Percentiles rank a stretch among this genome's conserved stretches.
These are phyloP conservation scores for Colletotrichum tabaci DNA, from an alignment of 2,329 filamentous ascomycete genomes.

Conservation along the genomic window DNA sequence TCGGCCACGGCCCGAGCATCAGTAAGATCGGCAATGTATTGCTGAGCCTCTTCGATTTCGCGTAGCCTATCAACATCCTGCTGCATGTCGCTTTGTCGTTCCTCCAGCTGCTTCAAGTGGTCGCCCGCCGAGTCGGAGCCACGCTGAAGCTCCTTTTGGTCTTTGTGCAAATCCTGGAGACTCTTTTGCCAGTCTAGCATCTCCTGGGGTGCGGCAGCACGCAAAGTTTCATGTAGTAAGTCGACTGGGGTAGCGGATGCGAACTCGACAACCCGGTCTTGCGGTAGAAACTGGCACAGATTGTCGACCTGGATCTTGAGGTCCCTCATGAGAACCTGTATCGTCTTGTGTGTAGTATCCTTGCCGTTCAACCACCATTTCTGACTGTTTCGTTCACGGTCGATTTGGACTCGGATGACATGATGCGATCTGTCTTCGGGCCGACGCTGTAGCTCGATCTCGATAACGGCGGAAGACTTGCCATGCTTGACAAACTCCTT, in stretches of 20 bases:
- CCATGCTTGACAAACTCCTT: conserved; percentile 96
- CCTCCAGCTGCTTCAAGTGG: conserved; percentile 76
- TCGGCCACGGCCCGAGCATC: conserved; percentile 75
- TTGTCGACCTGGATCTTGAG: conserved; percentile 98
- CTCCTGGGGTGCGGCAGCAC: conserved; percentile 86
- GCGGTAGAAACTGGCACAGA: conserved; percentile 95
- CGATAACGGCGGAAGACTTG: conserved; percentile 81
- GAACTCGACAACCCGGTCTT: conserved; percentile 96
- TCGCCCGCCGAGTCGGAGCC: conserved; percentile 73
- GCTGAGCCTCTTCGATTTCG: conserved; percentile 79
- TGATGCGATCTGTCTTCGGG: conserved; percentile 75
- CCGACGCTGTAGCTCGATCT: conserved; percentile 87
- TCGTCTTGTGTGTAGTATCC: conserved; percentile 71
- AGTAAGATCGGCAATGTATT: conserved; percentile 75
- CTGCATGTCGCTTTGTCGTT: conserved; percentile 80
- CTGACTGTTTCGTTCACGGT: conserved; percentile 84
- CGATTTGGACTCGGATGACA: conserved; percentile 82
- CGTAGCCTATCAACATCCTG: conserved; percentile 87
- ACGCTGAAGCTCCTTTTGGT: conserved; percentile 76
- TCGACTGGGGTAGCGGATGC: conserved; percentile 86
- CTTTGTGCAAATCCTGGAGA: conserved; percentile 78
- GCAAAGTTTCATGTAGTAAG: conserved; percentile 86
- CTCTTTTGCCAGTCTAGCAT: conserved; percentile 85
- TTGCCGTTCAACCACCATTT: conserved; percentile 84
- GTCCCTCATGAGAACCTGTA: conserved; percentile 77